Base-by-base conservation (phyloP, 2,329 filamentous ascomycete species). In the Coniochaeta ligniaria region DNA sequence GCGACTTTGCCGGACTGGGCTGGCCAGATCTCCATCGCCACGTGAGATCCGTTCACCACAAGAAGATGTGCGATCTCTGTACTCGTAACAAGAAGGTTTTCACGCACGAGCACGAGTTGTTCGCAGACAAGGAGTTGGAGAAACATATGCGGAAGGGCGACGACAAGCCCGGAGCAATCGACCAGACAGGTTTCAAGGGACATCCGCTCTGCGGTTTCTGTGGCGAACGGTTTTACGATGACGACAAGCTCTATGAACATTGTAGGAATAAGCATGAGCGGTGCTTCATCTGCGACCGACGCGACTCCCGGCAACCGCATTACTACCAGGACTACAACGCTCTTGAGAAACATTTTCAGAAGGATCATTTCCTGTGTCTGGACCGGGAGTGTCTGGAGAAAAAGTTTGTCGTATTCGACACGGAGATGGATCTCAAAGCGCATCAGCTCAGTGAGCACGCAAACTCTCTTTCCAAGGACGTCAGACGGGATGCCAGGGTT, bases 361-460 rank as follows among this genome's bases (percentile, higher is more conserved):
- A 88, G 66, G 92, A 95, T 61, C 95, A 99, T 73, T 96, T 88
- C 70, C 77, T 93, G 0, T 99, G 95, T 70, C 74, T 84, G 7
- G 92, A 99, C 68, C 81, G 83, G 59, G 93, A 96, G 70, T 99
- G 95, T 69, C 72, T 95, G 70, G 95, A 98, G 67, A 96, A 96
- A 83, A 98, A 97, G 72, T 97, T 98, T 71, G 90, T 98, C 33
- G 95, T 98, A 0, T 99, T 99, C 67, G 91, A 92, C 60, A 93
- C 92, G 0, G 91, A 97, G 69, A 87, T 99, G 80, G 95, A 99
- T 69, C 77, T 99, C 55, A 96, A 98, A 73, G 95, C 90, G 3
- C 95, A 99, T 75, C 91, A 96, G 72, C 76, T 99, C 11, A 88
- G 90, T 67, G 84, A 88, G 59, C 95, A 99, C 71, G 91, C 88